Percentiles rank a stretch among this genome's conserved stretches.
These are phyloP conservation scores for Colletotrichum simmondsii DNA, from an alignment of 2,329 filamentous ascomycete genomes.

Conservation along the genomic window DNA sequence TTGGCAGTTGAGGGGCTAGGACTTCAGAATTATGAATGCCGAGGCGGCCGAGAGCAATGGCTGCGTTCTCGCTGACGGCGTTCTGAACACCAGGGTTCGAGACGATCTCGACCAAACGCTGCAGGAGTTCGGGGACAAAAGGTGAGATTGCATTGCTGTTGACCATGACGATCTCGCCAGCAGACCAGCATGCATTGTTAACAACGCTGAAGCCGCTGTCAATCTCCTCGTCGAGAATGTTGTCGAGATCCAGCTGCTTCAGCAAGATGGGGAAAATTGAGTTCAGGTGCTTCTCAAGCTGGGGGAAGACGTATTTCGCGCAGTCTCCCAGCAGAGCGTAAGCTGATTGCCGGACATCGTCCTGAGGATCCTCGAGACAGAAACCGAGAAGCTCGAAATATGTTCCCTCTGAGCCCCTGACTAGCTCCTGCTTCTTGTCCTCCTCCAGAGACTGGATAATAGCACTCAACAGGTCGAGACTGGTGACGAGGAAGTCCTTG, in stretches of 20 bases:
- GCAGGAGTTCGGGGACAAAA: constrained; percentile 81
- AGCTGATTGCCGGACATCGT: constrained; percentile 95
- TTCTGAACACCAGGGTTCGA: constrained; percentile 86
- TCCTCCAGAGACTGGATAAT: constrained; percentile 90
- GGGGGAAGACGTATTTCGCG: constrained; percentile 88
- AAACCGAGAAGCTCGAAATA: constrained; percentile 92
- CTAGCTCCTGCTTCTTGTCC: constrained; percentile 79
- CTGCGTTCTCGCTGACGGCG: constrained; percentile 92
- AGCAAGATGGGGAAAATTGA: constrained; percentile 85
- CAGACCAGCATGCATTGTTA: constrained; percentile 98
- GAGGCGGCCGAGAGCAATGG: constrained; percentile 89
- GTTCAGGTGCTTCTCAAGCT: constrained; percentile 79
- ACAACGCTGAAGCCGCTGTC: constrained; percentile 91
- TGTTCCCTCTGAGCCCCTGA: constrained; percentile 78
- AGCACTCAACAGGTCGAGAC: constrained; percentile 90
- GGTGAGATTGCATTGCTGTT: constrained; percentile 79
- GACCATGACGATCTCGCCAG: constrained; percentile 89
- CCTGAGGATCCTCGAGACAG: constrained; percentile 91
- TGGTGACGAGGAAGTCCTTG: constrained; percentile 97
- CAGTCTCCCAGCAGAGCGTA: constrained; percentile 96
- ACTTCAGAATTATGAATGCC: constrained; percentile 82
- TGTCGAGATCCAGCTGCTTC: constrained; percentile 85
- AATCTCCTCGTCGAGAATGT: constrained; percentile 80
- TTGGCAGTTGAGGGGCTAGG: constrained; percentile 81
- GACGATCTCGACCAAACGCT: constrained; percentile 83